These are phyloP conservation scores for Rhodotorula mucilaginosa DNA, from an alignment of 1,284 basidiomycete genomes.

Conservation along the genomic window DNA sequence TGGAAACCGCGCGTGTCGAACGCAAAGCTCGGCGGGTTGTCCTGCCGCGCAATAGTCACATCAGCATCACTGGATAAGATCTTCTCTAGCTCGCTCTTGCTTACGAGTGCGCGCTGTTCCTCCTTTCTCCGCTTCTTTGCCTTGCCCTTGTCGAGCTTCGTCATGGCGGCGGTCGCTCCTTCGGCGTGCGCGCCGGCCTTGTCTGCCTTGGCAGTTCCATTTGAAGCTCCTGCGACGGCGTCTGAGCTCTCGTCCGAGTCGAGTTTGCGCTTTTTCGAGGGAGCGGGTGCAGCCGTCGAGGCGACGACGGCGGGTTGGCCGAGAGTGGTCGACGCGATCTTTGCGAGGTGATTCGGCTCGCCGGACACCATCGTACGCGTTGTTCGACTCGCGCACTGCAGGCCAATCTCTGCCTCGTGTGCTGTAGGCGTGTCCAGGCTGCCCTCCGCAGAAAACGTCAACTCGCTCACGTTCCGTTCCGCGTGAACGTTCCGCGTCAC, in stretches of 20 bases:
- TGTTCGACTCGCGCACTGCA: too few relatives aligned
- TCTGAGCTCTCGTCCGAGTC: background rate
- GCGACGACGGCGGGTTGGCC: conserved; percentile 13
- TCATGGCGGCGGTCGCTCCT: background rate
- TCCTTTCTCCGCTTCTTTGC: conserved; percentile 41
- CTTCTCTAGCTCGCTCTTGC: background rate
- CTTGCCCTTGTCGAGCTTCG: conserved; percentile 39
- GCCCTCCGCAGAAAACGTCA: too few relatives aligned
- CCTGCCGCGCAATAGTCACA: background rate
- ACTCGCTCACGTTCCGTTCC: too few relatives aligned
- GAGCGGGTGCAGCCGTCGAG: background rate
- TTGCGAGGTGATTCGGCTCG: background rate
- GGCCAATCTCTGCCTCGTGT: too few relatives aligned
- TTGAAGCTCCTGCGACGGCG: background rate
- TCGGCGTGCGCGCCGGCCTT: background rate
- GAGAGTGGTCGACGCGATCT: conserved; percentile 16
- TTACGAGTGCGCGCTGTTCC: conserved; percentile 35
- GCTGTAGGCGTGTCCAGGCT: too few relatives aligned
- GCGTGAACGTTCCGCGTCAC: too few relatives aligned
- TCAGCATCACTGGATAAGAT: background rate
- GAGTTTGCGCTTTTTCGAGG: conserved; percentile 25
- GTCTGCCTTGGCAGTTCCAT: background rate
- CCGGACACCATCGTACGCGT: too few relatives aligned
- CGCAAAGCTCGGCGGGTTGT: conserved; percentile 43
- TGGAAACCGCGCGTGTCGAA: conserved; percentile 46